Conservation (phyloP, 495 filamentous ascomycete genomes). For the Mytilinidion resinicola region DNA sequence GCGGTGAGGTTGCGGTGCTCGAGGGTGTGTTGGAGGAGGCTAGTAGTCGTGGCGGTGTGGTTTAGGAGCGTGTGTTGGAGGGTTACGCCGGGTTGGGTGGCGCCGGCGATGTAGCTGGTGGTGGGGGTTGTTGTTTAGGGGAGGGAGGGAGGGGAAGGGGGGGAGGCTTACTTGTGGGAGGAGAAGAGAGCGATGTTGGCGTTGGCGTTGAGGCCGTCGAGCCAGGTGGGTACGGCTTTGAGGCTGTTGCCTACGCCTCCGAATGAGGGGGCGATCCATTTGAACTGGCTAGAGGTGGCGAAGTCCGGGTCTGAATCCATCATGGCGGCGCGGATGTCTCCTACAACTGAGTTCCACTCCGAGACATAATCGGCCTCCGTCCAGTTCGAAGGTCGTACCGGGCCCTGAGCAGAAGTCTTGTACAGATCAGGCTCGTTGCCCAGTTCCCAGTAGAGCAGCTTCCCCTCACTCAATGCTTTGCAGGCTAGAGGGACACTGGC, state of each 20-base stretch:
- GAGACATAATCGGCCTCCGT: slow-evolving; percentile 51
- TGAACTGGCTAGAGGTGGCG: slow-evolving; percentile 37
- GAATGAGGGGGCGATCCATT: slow-evolving; percentile 57
- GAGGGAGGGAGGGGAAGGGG: too few relatives aligned
- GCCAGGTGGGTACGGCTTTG: slow-evolving; percentile 46
- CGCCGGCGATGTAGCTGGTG: slow-evolving; percentile 58
- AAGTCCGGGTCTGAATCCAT: slow-evolving; percentile 46
- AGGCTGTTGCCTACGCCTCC: slow-evolving; percentile 50
- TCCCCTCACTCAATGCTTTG: slow-evolving; percentile 47
- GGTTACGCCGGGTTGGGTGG: slow-evolving; percentile 55
- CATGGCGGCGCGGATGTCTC: slow-evolving; percentile 46
- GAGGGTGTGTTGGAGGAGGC: slow-evolving; percentile 40
- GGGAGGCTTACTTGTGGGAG: slow-evolving; percentile 62
- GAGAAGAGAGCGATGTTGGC: slow-evolving; percentile 50
- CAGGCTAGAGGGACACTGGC: slow-evolving; percentile 54
- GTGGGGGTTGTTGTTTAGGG: too few relatives aligned
- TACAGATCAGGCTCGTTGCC: slow-evolving; percentile 66
- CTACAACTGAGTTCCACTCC: slow-evolving; percentile 56
- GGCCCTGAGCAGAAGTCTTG: slow-evolving; percentile 48
- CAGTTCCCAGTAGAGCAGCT: slow-evolving; percentile 53
- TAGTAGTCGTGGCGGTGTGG: slow-evolving; percentile 50
- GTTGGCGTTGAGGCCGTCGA: slow-evolving; percentile 46
- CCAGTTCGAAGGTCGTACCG: slow-evolving; percentile 49
- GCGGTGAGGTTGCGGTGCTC: slow-evolving; percentile 2
- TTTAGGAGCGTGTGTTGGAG: slow-evolving; percentile 61